Conservation (phyloP, 139 green algal genomes). For the Volvox africanus region DNA sequence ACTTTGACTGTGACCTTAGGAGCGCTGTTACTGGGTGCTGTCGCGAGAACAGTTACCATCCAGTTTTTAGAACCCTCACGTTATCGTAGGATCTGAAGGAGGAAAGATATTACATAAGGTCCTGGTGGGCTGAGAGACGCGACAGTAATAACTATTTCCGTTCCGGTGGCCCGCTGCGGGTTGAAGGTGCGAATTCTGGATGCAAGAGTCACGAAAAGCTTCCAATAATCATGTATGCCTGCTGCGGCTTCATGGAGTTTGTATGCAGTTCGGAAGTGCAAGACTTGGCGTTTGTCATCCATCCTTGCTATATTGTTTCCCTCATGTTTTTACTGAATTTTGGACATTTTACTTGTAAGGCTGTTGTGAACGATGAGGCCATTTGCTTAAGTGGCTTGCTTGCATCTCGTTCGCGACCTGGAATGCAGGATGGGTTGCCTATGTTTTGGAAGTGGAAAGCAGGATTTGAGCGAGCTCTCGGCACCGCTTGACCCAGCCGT, state of each 20-base stretch:
- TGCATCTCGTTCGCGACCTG: not conserved
- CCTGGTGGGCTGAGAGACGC: too few species aligned
- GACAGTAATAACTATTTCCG: not conserved
- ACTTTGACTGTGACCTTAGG: too few species aligned
- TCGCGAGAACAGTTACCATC: too few species aligned
- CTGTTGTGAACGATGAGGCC: not conserved
- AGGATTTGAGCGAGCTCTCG: not conserved
- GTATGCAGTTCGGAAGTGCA: not conserved
- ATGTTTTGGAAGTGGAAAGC: not conserved
- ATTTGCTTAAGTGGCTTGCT: not conserved
- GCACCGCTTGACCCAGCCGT: slow-evolving; percentile 31
- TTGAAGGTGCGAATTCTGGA: not conserved
- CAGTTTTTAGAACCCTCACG: too few species aligned
- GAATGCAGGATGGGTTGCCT: slow-evolving; percentile 30
- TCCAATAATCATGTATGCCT: not conserved
- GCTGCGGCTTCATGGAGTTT: not conserved
- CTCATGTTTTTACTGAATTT: not conserved
- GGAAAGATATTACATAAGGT: too few species aligned
- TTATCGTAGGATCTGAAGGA: too few species aligned
- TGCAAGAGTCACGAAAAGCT: not conserved
- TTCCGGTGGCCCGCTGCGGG: not conserved
- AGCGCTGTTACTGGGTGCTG: too few species aligned
- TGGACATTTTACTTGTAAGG: not conserved
- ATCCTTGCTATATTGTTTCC: not conserved
- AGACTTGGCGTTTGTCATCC: not conserved